A percentile compares a stretch with the other conserved stretches of the same genome.
phyloP scores from a whole-genome alignment of 176 grass and related monocot species.

The Thalia dealbata region DNA sequence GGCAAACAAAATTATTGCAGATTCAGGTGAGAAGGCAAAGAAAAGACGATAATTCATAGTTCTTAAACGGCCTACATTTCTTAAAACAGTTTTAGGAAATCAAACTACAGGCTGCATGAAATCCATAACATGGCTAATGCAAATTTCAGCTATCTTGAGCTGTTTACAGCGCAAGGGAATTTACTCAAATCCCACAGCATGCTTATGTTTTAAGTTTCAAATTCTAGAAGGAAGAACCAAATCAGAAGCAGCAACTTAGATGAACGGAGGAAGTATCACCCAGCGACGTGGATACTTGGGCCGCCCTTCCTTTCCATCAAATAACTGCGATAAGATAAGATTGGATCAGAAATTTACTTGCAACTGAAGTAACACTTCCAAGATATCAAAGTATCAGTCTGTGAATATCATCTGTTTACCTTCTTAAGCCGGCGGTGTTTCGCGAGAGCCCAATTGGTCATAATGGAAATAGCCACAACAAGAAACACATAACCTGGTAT shows the following conservation, averaged over 20 bases:
- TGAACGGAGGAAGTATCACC: conserved; percentile 86
- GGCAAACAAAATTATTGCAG: no score
- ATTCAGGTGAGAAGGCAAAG: no score
- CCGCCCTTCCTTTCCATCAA: conserved; percentile 76
- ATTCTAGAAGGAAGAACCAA: neutral
- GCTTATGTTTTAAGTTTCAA: no score
- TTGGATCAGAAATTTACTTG: neutral
- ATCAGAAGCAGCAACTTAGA: conserved; percentile 25
- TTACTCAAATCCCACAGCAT: no score
- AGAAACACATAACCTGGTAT: conserved; percentile 81
- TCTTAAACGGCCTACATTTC: no score
- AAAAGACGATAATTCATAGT: no score
- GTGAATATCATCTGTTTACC: conserved; percentile 24
- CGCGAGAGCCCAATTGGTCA: conserved; percentile 91
- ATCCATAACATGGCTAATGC: no score
- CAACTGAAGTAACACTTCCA: neutral
- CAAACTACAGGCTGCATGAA: no score
- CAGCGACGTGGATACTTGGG: conserved; percentile 79
- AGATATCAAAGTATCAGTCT: no score
- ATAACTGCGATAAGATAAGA: conserved; percentile 33
- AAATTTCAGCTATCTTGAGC: no score
- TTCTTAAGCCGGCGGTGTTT: conserved; percentile 82
- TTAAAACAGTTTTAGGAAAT: no score
- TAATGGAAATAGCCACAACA: conserved; percentile 56
- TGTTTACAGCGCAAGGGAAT: no score